phyloP scores from a whole-genome alignment of 2,329 filamentous ascomycete species.

The Penicillium sp. region DNA sequence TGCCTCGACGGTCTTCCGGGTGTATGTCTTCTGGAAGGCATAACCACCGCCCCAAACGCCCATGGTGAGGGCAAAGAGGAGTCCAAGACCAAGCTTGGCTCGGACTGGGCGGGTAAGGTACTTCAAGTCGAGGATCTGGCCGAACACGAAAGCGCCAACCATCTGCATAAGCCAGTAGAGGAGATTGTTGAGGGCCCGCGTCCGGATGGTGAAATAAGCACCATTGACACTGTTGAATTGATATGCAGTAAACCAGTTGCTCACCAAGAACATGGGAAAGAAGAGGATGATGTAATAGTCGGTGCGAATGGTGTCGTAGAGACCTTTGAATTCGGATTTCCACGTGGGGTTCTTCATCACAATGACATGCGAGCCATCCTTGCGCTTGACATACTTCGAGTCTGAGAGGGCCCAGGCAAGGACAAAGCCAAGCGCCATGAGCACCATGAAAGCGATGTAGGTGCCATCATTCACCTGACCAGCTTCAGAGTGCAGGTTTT shows the following conservation, averaged over 20 bases:
- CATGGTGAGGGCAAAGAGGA: constrained; percentile 63
- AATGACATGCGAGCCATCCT: constrained; percentile 70
- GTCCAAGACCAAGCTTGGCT: constrained; percentile 55
- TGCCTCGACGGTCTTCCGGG: constrained; percentile 36
- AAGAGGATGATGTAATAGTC: constrained; percentile 69
- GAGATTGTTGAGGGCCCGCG: constrained; percentile 64
- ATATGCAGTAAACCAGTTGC: constrained; percentile 73
- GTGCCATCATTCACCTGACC: constrained; percentile 57
- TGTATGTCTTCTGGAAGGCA: constrained; percentile 61
- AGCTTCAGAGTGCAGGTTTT: constrained; percentile 38
- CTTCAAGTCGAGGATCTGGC: constrained; percentile 58
- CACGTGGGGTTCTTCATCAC: constrained; percentile 85
- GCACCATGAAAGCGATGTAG: constrained; percentile 80
- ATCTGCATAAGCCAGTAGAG: constrained; percentile 77
- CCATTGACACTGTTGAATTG: constrained; percentile 68
- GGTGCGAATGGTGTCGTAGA: constrained; percentile 65
- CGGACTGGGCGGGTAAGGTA: constrained; percentile 55
- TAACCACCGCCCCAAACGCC: constrained; percentile 75
- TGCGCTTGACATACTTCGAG: constrained; percentile 62
- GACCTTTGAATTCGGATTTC: constrained; percentile 66
- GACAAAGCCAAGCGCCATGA: constrained; percentile 64
- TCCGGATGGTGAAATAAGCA: constrained; percentile 63
- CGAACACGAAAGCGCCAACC: constrained; percentile 63
- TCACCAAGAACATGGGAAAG: constrained; percentile 73
- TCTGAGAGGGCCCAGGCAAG: constrained; percentile 63